These are phyloP conservation scores for Candida arabinofermentans DNA, from an alignment of 805 yeast genomes.

Conservation along the genomic window DNA sequence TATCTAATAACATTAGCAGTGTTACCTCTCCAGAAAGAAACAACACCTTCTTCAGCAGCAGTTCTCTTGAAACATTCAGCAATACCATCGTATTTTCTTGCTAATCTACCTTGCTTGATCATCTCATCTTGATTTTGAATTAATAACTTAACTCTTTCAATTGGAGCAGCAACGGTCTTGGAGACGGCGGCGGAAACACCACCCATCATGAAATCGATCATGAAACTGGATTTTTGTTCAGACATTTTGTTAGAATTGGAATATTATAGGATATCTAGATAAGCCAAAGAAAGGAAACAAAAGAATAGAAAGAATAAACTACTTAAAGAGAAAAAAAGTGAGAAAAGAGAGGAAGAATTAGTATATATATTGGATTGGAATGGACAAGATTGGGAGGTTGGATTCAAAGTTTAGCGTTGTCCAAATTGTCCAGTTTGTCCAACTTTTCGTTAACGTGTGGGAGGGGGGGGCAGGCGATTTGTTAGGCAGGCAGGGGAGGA, in stretches of 20 bases:
- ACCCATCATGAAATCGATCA: slow-evolving; percentile 85
- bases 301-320: not conserved
- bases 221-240: slow-evolving; percentile 44
- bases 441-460: too few species aligned
- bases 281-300: not conserved
- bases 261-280: slow-evolving; percentile 6
- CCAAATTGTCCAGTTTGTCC: too few species aligned
- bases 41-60: slow-evolving; percentile 87
- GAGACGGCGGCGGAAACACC: slow-evolving; percentile 99
- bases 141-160: slow-evolving; percentile 93
- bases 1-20: slow-evolving; percentile 98
- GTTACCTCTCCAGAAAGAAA: slow-evolving; percentile 99
- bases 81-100: slow-evolving; percentile 84
- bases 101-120: slow-evolving; percentile 95
- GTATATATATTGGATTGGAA: slow-evolving; percentile 3
- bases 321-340: slow-evolving; percentile 1
- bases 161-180: slow-evolving; percentile 97
- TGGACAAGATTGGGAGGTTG: not conserved
- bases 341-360: slow-evolving; percentile 3
- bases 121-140: slow-evolving; percentile 98
- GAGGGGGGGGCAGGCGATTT: too few species aligned
- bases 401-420: not conserved
- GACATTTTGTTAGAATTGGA: slow-evolving; percentile 26
- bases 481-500: too few species aligned
- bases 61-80: slow-evolving; percentile 93